Evolutionary conservation across 768 basidiomycete genomes (phyloP).

Genomic region (Termitomyces sp.): DNA sequence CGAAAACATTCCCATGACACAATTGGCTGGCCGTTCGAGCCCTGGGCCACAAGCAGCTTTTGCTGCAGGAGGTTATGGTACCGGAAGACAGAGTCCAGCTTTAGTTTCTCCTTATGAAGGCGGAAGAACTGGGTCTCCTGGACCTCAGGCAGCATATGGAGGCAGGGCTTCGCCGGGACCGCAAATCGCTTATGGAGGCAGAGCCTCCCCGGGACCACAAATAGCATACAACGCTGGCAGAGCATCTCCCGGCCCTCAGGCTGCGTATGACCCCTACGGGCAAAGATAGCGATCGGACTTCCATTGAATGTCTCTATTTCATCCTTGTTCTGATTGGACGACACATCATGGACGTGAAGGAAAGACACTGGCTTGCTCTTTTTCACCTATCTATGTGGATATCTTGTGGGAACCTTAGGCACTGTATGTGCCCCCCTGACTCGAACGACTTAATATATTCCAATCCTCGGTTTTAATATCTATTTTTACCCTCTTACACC

Average conservation of each 20-base stretch:
- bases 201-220: slow-evolving; percentile 33
- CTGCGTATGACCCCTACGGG: slow-evolving; percentile 25
- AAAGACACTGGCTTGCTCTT: slow-evolving; percentile 10
- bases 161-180: slow-evolving; percentile 36
- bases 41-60: slow-evolving; percentile 34
- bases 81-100: slow-evolving; percentile 28
- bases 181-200: slow-evolving; percentile 35
- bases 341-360: not conserved
- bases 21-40: slow-evolving; percentile 37
- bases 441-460: slow-evolving; percentile 1
- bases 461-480: slow-evolving; percentile 6
- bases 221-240: slow-evolving; percentile 30
- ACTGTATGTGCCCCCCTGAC: slow-evolving; percentile 2
- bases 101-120: slow-evolving; percentile 21
- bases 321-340: slow-evolving; percentile 7
- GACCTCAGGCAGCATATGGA: slow-evolving; percentile 37
- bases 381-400: slow-evolving; percentile 5
- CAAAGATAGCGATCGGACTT: slow-evolving; percentile 5
- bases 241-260: slow-evolving; percentile 41
- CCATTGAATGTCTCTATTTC: slow-evolving; percentile 4
- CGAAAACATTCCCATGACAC: slow-evolving; percentile 75
- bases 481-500: not conserved
- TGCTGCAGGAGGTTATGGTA: slow-evolving; percentile 23
- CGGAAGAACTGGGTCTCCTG: slow-evolving; percentile 38
- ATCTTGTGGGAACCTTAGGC: not conserved